Base-by-base conservation (phyloP, 139 green algal species). In the Coelastrella sp. region DNA sequence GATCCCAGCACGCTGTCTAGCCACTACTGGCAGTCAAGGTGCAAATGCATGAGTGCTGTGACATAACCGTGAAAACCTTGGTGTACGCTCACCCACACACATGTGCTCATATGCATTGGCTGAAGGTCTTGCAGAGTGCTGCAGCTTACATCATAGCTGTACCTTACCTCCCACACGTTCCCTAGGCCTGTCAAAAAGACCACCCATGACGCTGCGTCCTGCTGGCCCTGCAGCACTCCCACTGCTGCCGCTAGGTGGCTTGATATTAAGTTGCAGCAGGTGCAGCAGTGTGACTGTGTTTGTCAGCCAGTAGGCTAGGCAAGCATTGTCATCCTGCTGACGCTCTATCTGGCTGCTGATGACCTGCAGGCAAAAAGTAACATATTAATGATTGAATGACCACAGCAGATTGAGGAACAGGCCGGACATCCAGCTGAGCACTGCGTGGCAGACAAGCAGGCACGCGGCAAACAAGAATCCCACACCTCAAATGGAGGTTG, bases 271-370 rank as follows among this genome's bases (percentile, higher is more conserved):
- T 87, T 99, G 98, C 90, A 99, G 95, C 91, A 99, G 94, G 92
- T 97, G 96, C 59, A 99, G 96, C 89, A 99, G 97, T 79, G 98
- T 98, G 58, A 98, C 96, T 99, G n/a, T n/a, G n/a, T n/a, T n/a
- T n/a, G n/a, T n/a, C n/a, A n/a, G n/a, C n/a, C n/a, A n/a, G n/a
- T n/a, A 99, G 61, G 95, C 90, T 7, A 99, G 94, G 89, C 92
- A 93, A 16, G 91, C 94, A 90, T 99, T 98, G 94, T 98, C 96
- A 65, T 99, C 97, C 89, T 98, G 95, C 85, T 97, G 94, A 61
- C 91, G 82, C 93, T 99, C 96, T 83, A 99, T 97, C 90, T 97
- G 96, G 7, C 75, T 90, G 85, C 95, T 94, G 81, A 99, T 98
- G 22, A 95, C 93, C 77, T 96, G 92, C 89, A 98, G 97, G 92